Percentiles rank a stretch among this genome's conserved stretches.
phyloP scores from a whole-genome alignment of 257 asterid genomes.

The Solanum pinnatisectum region DNA sequence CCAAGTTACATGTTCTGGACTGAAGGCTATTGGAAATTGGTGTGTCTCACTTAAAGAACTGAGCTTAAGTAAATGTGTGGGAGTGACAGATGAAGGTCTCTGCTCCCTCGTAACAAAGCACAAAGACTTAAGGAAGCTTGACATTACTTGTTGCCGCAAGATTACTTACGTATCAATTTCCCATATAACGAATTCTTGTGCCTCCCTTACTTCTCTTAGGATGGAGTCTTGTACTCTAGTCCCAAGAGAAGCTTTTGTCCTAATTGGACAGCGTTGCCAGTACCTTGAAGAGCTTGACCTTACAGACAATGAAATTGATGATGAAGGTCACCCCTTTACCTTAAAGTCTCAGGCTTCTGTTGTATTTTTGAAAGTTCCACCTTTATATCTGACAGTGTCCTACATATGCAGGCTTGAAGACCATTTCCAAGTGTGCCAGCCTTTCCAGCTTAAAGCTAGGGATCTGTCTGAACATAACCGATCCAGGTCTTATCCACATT shows the following conservation, averaged over 20 bases:
- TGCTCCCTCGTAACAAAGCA: slow-evolving; percentile 58
- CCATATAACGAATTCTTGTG: slow-evolving; percentile 57
- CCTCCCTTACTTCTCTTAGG: slow-evolving; percentile 61
- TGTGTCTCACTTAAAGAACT: slow-evolving; percentile 58
- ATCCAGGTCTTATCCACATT: slow-evolving; percentile 55
- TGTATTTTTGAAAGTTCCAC: neutral
- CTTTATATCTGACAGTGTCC: neutral
- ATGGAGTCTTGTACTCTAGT: slow-evolving; percentile 79
- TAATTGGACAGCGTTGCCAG: slow-evolving; percentile 67
- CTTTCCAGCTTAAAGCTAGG: slow-evolving; percentile 68
- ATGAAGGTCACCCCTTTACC: slow-evolving; percentile 52
- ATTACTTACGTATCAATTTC: slow-evolving; percentile 58
- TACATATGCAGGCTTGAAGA: slow-evolving; percentile 45
- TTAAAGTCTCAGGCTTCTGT: neutral
- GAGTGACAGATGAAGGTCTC: slow-evolving; percentile 88
- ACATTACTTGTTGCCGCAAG: slow-evolving; percentile 81
- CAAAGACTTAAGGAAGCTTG: slow-evolving; percentile 54
- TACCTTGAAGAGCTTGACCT: slow-evolving; percentile 82
- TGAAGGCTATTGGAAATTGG: slow-evolving; percentile 68
- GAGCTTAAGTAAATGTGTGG: slow-evolving; percentile 71
- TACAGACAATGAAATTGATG: slow-evolving; percentile 73
- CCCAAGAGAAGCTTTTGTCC: slow-evolving; percentile 47
- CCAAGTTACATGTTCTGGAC: slow-evolving; percentile 71
- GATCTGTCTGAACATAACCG: slow-evolving; percentile 58
- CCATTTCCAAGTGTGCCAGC: slow-evolving; percentile 58